These are phyloP conservation scores for Chlorella ohadii DNA, from an alignment of 139 green algal species.

Conservation along the genomic window DNA sequence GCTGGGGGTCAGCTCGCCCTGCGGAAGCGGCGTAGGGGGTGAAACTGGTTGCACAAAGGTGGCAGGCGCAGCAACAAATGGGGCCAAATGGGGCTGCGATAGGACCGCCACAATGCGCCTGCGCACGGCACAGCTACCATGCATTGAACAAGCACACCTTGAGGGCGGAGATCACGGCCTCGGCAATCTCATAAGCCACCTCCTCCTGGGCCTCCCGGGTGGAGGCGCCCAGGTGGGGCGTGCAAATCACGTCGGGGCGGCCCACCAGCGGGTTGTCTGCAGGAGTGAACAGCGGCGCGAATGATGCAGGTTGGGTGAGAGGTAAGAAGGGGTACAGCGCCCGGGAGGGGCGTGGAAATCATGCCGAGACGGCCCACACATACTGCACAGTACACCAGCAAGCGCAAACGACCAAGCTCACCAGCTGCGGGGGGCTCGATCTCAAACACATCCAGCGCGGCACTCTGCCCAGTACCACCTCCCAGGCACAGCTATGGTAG, in stretches of 20 bases:
- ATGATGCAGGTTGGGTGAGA: too few relatives aligned
- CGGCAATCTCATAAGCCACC: conserved; percentile 94
- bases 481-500: too few relatives aligned
- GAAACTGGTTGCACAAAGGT: too few relatives aligned
- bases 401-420: neutral
- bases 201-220: conserved; percentile 95
- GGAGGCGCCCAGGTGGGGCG: conserved; percentile 93
- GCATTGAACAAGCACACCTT: too few relatives aligned
- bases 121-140: too few relatives aligned
- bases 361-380: too few relatives aligned
- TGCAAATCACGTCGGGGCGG: conserved; percentile 90
- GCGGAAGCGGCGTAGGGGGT: neutral
- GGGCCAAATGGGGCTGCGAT: too few relatives aligned
- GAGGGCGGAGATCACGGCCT: conserved; percentile 92
- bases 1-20: conserved; percentile 86
- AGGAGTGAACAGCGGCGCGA: neutral
- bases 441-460: conserved; percentile 92
- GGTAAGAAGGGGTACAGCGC: too few relatives aligned
- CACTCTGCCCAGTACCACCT: too few relatives aligned
- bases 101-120: too few relatives aligned
- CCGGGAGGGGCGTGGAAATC: too few relatives aligned
- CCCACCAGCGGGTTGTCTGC: conserved; percentile 79
- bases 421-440: conserved; percentile 77
- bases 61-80: too few relatives aligned
- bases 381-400: neutral